Percentiles rank a stretch among this genome's conserved stretches.
phyloP scores from a whole-genome alignment of 23 red algal genomes.

The Agarophyton chilense region DNA sequence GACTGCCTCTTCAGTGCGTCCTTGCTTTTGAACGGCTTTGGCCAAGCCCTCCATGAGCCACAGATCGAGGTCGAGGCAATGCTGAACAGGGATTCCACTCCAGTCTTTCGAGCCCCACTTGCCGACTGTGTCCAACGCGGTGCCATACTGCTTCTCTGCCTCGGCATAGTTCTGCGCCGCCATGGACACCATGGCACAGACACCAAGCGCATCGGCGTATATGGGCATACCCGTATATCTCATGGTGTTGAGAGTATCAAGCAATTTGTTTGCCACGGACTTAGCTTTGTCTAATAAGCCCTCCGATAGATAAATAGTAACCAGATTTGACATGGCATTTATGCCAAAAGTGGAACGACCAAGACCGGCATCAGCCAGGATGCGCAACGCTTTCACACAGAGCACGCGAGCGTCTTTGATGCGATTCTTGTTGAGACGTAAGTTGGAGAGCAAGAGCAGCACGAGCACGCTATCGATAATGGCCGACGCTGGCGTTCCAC shows the following conservation, averaged over 20 bases:
- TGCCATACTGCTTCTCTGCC: slow-evolving; percentile 74
- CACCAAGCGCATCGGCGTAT: slow-evolving; percentile 87
- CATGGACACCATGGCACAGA: slow-evolving; percentile 76
- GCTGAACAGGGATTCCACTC: slow-evolving; percentile 80
- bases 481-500: slow-evolving; percentile 29
- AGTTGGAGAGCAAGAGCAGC: slow-evolving; percentile 44
- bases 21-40: slow-evolving; percentile 64
- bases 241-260: slow-evolving; percentile 77
- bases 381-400: slow-evolving; percentile 61
- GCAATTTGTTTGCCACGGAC: slow-evolving; percentile 60
- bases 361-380: slow-evolving; percentile 69
- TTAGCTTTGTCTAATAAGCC: slow-evolving; percentile 67
- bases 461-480: slow-evolving; percentile 57
- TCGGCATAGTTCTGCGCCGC: slow-evolving; percentile 38
- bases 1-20: slow-evolving; percentile 25
- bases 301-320: slow-evolving; percentile 57
- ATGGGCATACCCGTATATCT: slow-evolving; percentile 87
- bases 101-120: slow-evolving; percentile 76
- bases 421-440: slow-evolving; percentile 36
- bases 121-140: slow-evolving; percentile 67
- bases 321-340: slow-evolving; percentile 85
- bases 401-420: slow-evolving; percentile 51
- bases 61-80: slow-evolving; percentile 91
- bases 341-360: slow-evolving; percentile 80
- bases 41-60: slow-evolving; percentile 89